A percentile compares a stretch with the other conserved stretches of the same genome.
Evolutionary conservation across 495 filamentous ascomycete species (phyloP).

Genomic region (Penicillium salamii): DNA sequence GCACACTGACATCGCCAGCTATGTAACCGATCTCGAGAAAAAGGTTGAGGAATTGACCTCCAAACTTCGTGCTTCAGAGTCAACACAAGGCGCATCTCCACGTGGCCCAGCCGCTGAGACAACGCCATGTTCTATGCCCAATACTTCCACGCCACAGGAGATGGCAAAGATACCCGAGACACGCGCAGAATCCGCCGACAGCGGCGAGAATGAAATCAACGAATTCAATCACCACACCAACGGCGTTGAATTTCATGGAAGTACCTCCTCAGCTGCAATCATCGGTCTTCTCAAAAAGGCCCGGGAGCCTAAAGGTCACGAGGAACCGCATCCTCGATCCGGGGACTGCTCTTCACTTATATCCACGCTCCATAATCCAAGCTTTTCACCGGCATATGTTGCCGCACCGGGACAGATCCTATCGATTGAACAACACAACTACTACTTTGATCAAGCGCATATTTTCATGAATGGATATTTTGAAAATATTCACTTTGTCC

Average conservation of each 20-base stretch:
- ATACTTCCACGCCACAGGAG: conserved; percentile 24
- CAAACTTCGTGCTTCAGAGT: conserved; percentile 28
- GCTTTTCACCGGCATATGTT: conserved; percentile 33
- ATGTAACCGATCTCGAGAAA: conserved; percentile 37
- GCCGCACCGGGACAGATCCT: conserved; percentile 22
- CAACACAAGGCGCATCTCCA: conserved; percentile 13
- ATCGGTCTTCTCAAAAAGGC: conserved; percentile 34
- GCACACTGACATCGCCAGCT: conserved; percentile 21
- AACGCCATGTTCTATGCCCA: conserved; percentile 31
- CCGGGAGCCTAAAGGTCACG: conserved; percentile 20
- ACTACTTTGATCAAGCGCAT: conserved; percentile 42
- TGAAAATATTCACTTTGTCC: conserved; percentile 42
- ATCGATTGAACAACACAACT: conserved; percentile 30
- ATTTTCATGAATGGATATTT: conserved; percentile 45
- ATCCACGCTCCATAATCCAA: conserved; percentile 38
- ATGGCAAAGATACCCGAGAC: conserved; percentile 12
- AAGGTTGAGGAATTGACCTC: conserved; percentile 35
- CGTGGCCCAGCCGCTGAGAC: conserved; percentile 15
- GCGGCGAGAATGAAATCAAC: conserved; percentile 30
- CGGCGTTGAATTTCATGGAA: conserved; percentile 40
- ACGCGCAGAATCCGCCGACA: conserved; percentile 27
- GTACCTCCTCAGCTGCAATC: conserved; percentile 36
- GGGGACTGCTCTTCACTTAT: conserved; percentile 34
- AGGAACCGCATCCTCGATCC: conserved; percentile 9
- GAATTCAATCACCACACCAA: conserved; percentile 42